Conservation (phyloP, 2,329 filamentous ascomycete genomes). For the Aspergillus piperis region DNA sequence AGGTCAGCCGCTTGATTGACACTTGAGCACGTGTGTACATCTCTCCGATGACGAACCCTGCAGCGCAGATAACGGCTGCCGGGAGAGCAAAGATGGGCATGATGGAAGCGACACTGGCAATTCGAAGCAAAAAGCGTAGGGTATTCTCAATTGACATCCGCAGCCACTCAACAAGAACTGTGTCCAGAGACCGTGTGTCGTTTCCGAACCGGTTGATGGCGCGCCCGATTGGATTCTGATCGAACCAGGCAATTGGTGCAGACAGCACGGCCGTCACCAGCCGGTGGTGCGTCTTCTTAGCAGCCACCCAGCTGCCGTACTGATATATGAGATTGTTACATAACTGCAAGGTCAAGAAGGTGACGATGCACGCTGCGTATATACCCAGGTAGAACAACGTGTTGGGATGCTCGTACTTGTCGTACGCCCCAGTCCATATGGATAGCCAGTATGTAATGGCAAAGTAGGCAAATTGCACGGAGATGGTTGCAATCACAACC, state of each 20-base stretch:
- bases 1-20: slow-evolving; percentile 50
- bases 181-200: slow-evolving; percentile 60
- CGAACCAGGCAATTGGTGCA: slow-evolving; percentile 61
- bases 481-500: slow-evolving; percentile 22
- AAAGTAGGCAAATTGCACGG: slow-evolving; percentile 30
- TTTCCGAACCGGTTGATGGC: slow-evolving; percentile 53
- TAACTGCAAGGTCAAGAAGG: slow-evolving; percentile 28
- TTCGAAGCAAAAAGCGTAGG: slow-evolving; percentile 49
- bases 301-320: slow-evolving; percentile 60
- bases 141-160: slow-evolving; percentile 40
- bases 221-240: slow-evolving; percentile 55
- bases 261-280: slow-evolving; percentile 56
- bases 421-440: slow-evolving; percentile 31
- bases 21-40: slow-evolving; percentile 55
- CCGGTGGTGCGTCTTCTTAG: slow-evolving; percentile 54
- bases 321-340: slow-evolving; percentile 47
- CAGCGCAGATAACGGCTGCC: slow-evolving; percentile 48
- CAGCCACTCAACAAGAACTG: slow-evolving; percentile 47
- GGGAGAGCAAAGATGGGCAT: slow-evolving; percentile 56
- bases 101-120: slow-evolving; percentile 53
- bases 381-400: slow-evolving; percentile 54
- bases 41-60: slow-evolving; percentile 52
- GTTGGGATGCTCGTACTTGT: slow-evolving; percentile 19
- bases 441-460: slow-evolving; percentile 33
- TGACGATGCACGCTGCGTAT: slow-evolving; percentile 51